Percentiles rank a stretch among this genome's conserved stretches.
Evolutionary conservation across 192 early-diverging fungal species (phyloP).

Genomic region (Funneliformis mosseae): DNA sequence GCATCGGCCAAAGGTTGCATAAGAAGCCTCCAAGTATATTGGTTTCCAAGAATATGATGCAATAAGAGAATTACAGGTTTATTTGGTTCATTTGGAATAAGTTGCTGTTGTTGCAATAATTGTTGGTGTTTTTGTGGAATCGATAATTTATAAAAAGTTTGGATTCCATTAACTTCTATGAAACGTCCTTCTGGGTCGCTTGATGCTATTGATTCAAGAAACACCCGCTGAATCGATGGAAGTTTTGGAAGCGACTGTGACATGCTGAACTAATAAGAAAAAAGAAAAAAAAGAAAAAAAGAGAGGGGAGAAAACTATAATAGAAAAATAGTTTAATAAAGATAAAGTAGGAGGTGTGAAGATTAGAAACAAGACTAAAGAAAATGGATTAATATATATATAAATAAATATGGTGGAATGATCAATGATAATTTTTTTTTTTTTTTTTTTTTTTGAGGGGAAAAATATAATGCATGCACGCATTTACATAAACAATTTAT

Average conservation of each 20-base stretch:
- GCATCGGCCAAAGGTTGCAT: constrained; percentile 30
- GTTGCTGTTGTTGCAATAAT: neutral
- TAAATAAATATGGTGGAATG: too few species aligned
- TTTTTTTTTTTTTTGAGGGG: too few species aligned
- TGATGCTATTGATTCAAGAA: constrained; percentile 20
- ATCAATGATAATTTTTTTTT: too few species aligned
- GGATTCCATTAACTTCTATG: neutral
- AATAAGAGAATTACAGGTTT: constrained; percentile 28
- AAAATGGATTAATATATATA: too few species aligned
- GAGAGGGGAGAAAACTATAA: neutral
- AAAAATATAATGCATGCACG: too few species aligned
- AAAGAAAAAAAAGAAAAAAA: too few species aligned
- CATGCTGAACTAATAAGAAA: too few species aligned
- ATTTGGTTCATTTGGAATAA: neutral
- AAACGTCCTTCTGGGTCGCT: constrained; percentile 17
- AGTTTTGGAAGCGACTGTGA: neutral
- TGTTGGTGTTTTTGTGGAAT: constrained; percentile 7
- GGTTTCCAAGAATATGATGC: constrained; percentile 25
- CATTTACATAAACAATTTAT: too few species aligned
- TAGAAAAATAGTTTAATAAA: too few species aligned
- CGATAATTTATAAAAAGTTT: constrained; percentile 13
- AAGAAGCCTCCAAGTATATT: constrained; percentile 17
- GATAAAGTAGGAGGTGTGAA: too few species aligned
- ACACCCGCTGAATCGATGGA: constrained; percentile 24
- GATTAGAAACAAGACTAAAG: too few species aligned